These are phyloP conservation scores for Parasarocladium wereldwijsianum DNA, from an alignment of 2,329 filamentous ascomycete genomes.

Conservation along the genomic window DNA sequence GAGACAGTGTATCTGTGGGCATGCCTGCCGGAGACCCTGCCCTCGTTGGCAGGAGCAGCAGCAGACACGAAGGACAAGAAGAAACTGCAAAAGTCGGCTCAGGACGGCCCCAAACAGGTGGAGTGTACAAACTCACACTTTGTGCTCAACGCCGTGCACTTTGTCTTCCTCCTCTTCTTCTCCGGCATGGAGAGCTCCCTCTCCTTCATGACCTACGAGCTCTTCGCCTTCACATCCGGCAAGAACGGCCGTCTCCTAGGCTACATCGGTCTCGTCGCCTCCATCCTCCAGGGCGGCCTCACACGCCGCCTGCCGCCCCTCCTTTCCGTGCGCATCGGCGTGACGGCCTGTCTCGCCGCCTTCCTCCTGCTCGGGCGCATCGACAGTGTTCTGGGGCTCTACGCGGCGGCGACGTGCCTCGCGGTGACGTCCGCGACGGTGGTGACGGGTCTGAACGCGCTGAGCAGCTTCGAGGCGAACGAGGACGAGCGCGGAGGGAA, in stretches of 20 bases:
- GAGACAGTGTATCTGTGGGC: constrained; percentile 84
- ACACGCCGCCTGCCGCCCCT: constrained; percentile 75
- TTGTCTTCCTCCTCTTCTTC: constrained; percentile 90
- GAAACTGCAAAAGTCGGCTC: no score
- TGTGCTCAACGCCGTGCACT: constrained; percentile 72
- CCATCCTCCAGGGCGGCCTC: constrained; percentile 83
- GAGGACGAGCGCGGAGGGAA: constrained; percentile 73
- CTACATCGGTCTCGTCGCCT: constrained; percentile 81
- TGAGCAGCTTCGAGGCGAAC: constrained; percentile 79
- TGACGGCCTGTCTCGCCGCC: constrained; percentile 60
- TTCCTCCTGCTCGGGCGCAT: constrained; percentile 69
- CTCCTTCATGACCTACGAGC: constrained; percentile 92
- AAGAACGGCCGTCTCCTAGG: constrained; percentile 78
- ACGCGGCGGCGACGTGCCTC: constrained; percentile 67
- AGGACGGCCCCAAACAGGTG: constrained; percentile 11
- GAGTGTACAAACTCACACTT: constrained; percentile 68
- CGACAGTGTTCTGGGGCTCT: constrained; percentile 53
- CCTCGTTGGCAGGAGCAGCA: constrained; percentile 31
- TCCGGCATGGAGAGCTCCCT: constrained; percentile 97
- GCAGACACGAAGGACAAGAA: constrained; percentile 12
- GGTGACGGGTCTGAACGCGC: constrained; percentile 80
- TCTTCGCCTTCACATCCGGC: constrained; percentile 69
- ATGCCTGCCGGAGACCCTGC: constrained; percentile 74
- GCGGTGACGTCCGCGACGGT: constrained; percentile 89
- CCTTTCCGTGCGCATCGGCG: constrained; percentile 63